Evolutionary conservation across 2,329 filamentous ascomycete genomes (phyloP).

Genomic region (Nemania abortiva): DNA sequence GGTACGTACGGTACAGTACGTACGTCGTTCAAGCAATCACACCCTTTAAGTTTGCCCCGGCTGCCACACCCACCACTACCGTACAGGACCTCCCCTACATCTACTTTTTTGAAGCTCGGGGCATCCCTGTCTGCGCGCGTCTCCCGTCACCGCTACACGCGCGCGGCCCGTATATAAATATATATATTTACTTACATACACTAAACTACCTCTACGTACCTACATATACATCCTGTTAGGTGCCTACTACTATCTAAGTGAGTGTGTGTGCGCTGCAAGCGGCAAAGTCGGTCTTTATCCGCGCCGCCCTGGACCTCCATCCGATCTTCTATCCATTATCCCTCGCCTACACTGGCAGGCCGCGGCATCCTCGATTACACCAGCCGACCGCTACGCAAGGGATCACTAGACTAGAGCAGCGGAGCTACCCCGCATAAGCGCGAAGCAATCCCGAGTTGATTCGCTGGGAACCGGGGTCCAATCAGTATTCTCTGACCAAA

Average conservation of each 20-base stretch:
- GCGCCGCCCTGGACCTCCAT: neutral
- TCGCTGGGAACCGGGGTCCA: constrained; percentile 1
- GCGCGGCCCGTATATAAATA: constrained; percentile 6
- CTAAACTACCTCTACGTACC: neutral
- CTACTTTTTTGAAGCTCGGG: constrained; percentile 1
- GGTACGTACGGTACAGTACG: neutral
- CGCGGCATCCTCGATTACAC: constrained; percentile 1
- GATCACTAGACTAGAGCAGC: constrained; percentile 9
- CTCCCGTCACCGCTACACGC: constrained; percentile 5
- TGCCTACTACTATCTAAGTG: neutral
- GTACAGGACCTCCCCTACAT: neutral
- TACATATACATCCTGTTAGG: neutral
- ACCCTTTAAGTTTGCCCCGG: neutral
- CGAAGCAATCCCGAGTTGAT: constrained; percentile 19
- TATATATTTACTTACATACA: neutral
- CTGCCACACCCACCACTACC: neutral
- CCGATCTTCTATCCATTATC: neutral
- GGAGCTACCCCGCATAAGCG: constrained; percentile 30
- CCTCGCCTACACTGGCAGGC: neutral
- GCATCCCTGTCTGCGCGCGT: constrained; percentile 24
- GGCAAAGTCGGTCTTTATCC: constrained; percentile 10
- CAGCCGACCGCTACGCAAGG: neutral
- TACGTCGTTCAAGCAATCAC: neutral
- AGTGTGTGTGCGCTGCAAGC: neutral
- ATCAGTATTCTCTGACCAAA: constrained; percentile 17